A percentile compares a stretch with the other conserved stretches of the same genome.
These are phyloP conservation scores for Jacaranda mimosifolia DNA, from an alignment of 257 asterid genomes.

Conservation along the genomic window DNA sequence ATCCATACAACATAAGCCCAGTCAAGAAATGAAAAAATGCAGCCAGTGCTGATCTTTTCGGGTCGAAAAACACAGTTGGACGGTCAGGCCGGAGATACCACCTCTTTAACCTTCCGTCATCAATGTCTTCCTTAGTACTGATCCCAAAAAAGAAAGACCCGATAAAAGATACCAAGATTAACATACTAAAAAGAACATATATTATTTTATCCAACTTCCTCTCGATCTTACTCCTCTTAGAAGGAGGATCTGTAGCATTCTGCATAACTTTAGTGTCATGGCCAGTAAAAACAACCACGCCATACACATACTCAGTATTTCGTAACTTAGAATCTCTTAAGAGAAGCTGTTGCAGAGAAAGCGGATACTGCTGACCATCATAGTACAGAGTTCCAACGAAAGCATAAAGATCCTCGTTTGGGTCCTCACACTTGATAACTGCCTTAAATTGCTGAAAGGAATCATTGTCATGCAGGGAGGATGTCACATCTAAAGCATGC, in stretches of 20 bases:
- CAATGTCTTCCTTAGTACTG: conserved; percentile 61
- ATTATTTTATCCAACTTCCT: conserved; percentile 87
- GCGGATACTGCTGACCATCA: conserved; percentile 62
- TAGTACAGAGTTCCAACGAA: conserved; percentile 76
- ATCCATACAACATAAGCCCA: conserved; percentile 92
- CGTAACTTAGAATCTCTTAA: conserved; percentile 85
- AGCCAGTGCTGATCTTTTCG: conserved; percentile 61
- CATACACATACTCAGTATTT: conserved; percentile 81
- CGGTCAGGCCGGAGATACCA: conserved; percentile 92
- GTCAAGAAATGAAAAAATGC: conserved; percentile 92
- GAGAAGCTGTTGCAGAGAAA: conserved; percentile 86
- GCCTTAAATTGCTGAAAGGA: conserved; percentile 70
- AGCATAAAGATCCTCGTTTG: conserved; percentile 92
- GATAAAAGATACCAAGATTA: conserved; percentile 66
- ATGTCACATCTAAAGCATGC: conserved; percentile 81
- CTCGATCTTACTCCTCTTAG: conserved; percentile 94
- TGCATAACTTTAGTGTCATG: conserved; percentile 97
- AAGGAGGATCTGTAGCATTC: conserved; percentile 93
- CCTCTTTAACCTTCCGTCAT: conserved; percentile 61
- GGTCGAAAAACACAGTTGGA: conserved; percentile 64
- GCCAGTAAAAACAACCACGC: conserved; percentile 86
- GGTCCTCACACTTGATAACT: conserved; percentile 87
- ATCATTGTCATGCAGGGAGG: conserved; percentile 59
- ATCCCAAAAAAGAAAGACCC: conserved; percentile 94
- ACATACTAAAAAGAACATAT: conserved; percentile 75